Percentiles rank a stretch among this genome's conserved stretches.
Evolutionary conservation across 2,329 filamentous ascomycete genomes (phyloP).

Genomic region (Clonostachys rhizophaga): DNA sequence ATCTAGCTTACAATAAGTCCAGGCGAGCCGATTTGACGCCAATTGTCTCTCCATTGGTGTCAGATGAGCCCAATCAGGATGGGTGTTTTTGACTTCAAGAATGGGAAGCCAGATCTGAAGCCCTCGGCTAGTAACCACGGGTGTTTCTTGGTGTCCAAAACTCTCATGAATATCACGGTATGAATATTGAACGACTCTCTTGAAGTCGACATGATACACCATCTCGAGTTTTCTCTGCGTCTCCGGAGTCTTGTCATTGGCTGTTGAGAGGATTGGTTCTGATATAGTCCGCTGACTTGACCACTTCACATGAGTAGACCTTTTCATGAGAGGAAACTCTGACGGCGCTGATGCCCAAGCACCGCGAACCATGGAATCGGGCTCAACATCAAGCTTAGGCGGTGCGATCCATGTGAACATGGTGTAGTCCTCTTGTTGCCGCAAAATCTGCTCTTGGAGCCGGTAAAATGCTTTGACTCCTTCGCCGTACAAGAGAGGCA

Average conservation of each 20-base stretch:
- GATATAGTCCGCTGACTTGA: not conserved
- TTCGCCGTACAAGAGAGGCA: constrained; percentile 20
- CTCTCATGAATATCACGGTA: too few species aligned
- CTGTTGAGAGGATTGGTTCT: not conserved
- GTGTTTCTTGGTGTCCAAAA: not conserved
- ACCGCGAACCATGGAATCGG: not conserved
- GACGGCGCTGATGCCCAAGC: not conserved
- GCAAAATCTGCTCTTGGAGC: constrained; percentile 15
- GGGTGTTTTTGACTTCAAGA: not conserved
- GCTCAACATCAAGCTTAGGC: not conserved
- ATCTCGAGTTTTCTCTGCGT: too few species aligned
- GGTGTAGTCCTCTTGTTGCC: constrained; percentile 8
- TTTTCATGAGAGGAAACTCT: not conserved
- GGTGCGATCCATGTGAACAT: constrained; percentile 12
- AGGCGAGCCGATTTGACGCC: not conserved
- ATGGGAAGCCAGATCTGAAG: not conserved
- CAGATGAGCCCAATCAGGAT: too few species aligned
- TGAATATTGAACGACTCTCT: too few species aligned
- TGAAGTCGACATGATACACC: too few species aligned
- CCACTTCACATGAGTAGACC: not conserved
- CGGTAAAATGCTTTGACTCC: constrained; percentile 14
- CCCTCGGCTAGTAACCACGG: not conserved
- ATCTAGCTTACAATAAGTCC: not conserved
- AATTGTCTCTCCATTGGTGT: too few species aligned
- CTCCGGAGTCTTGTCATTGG: too few species aligned